A percentile compares a stretch with the other conserved stretches of the same genome.
These are phyloP conservation scores for Apiospora hydei DNA, from an alignment of 2,329 filamentous ascomycete species.

Conservation along the genomic window DNA sequence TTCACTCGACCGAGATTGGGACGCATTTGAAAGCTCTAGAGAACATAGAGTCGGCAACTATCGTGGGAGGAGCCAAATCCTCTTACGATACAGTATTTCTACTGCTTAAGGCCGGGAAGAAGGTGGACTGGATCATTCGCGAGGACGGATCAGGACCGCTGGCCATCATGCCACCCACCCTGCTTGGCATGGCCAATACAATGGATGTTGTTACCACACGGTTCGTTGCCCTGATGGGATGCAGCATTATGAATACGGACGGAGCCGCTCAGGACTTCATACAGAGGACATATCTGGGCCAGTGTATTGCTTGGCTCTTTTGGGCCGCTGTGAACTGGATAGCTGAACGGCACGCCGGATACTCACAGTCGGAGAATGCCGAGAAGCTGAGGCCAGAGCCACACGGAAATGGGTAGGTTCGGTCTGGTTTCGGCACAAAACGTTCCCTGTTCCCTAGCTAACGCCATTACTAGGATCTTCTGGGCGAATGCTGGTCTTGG, in stretches of 20 bases:
- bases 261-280: conserved; percentile 37
- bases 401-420: too few relatives aligned
- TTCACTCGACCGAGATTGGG: conserved; percentile 40
- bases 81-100: conserved; percentile 38
- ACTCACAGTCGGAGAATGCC: too few relatives aligned
- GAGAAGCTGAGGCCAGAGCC: too few relatives aligned
- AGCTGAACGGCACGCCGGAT: too few relatives aligned
- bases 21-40: conserved; percentile 19
- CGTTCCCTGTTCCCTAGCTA: too few relatives aligned
- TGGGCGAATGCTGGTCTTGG: conserved; percentile 36
- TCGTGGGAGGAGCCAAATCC: conserved; percentile 40
- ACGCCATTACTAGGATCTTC: conserved; percentile 26
- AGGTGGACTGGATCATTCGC: conserved; percentile 38
- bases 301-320: too few relatives aligned
- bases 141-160: background rate
- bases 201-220: conserved; percentile 40
- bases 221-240: conserved; percentile 36
- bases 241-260: conserved; percentile 41
- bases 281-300: conserved; percentile 28
- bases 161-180: conserved; percentile 38
- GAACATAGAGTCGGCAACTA: conserved; percentile 31
- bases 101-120: conserved; percentile 35
- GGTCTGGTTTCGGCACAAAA: too few relatives aligned
- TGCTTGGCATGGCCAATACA: conserved; percentile 37
- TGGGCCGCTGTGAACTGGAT: too few relatives aligned